Evolutionary conservation across 1,139 yeast species (phyloP), one percentile per base, ranked within the genome.

Genomic region (Sugiyamaella neomexicana): DNA sequence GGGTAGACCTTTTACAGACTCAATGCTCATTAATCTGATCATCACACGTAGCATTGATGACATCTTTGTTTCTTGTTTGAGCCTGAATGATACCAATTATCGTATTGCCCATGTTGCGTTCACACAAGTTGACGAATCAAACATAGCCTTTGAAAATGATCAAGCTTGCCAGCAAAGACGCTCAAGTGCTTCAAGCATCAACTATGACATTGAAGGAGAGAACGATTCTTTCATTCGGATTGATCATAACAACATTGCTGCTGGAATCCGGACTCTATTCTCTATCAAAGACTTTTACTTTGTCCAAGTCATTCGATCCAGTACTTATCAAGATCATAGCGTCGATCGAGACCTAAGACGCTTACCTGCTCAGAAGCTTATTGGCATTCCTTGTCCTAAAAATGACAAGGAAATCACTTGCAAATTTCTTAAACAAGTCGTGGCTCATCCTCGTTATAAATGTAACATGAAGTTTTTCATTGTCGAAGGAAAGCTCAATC

Each of bases 381-480:
- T 62, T 16, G 53, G 55, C 25, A 50, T 60, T 27, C 64, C 65
- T 5, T 32, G 44, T 25, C 62, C 62, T 15, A 36, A 42, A 2
- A 49, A 51, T 9, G 47, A 50, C 20, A 16, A 46, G n/a, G 55
- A 58, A 40, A 50, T 60, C 32, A 59, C 61, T 2, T 54, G 58
- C 48, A 56, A 53, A 17, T 60, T 46, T 47, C 51, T 63, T 45
- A 63, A 63, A 58, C 60, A 62, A 42, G 49, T 52, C 10, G 54
- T 63, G n/a, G 64, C 65, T 27, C 61, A 62, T 45, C 66, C 66
- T 7, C 58, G 66, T 29, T 63, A 63, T 59, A 63, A 63, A 55
- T 49, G 58, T 32, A 57, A 54, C 42, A 63, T 63, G 66, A 60
- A 53, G 41, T 43, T 61, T 31, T 62, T 53, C 53, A 57, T 63